Base-by-base conservation (phyloP, 2,329 filamentous ascomycete species). In the Juglanconis sp. region DNA sequence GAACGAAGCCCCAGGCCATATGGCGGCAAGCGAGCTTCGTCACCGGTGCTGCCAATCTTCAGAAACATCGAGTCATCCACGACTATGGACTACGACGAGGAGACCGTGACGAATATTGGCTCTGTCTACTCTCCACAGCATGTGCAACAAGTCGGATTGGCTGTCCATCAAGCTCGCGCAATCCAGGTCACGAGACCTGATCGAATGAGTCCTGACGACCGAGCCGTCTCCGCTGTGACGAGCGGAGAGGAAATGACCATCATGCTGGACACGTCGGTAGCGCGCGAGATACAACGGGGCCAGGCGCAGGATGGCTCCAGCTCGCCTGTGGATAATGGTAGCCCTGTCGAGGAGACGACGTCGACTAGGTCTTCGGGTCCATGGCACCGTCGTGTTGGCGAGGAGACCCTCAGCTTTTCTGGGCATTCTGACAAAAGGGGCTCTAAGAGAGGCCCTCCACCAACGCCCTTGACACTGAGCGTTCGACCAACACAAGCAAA, bases 321-420 rank as follows among this genome's bases (percentile, higher is more conserved):
- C 36, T 51, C 51, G 17, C 30, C 44, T 17, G 35, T 15, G 8
- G 67, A 66, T 0, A 68, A 72, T 13, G 60, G 66, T 8, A 65
- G 63, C 30, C 57, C 65, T 6, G 51, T 60, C 1, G 62, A 64
- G 3, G 61, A 66, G 32, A 56, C 63, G 24, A 62, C 63, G 9
- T 68, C 68, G 8, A 63, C 60, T 42, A 48, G 53, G 17, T 68
- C 68, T 9, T 64, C 62, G 24, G 53, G 57, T 34, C 64, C 69
- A 44, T 87, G 84, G 78, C 83, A 87, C 68, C 77, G 75, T 40
- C 81, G 85, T 2, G 73, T 87, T 52, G 86, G 86, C 31, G 82
- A 87, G 49, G 74, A 81, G 30, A 81, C 81, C 57, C 83, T 82
- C 30, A 79, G 81, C 1, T 88, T 88, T 66, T 86, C 86, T 1